phyloP scores from a whole-genome alignment of 225 moss, liverwort and hornwort species.

The Polytrichum formosum region DNA sequence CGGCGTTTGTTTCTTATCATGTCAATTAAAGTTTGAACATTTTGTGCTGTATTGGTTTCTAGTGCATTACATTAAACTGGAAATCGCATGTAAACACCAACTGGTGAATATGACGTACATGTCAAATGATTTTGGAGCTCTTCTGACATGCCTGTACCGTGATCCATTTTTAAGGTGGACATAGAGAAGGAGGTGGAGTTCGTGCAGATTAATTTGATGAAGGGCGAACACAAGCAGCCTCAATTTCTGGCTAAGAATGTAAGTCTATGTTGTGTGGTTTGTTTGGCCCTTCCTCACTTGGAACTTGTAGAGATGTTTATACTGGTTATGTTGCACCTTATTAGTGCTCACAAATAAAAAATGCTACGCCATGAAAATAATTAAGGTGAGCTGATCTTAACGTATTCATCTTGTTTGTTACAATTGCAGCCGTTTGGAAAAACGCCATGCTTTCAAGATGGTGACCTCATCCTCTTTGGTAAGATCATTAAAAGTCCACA shows the following conservation, averaged over 20 bases:
- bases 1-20: too few relatives aligned
- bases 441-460: slow-evolving; percentile 41
- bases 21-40: too few relatives aligned
- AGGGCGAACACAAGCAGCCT: slow-evolving; percentile 24
- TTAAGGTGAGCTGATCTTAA: not conserved
- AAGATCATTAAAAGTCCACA: too few relatives aligned
- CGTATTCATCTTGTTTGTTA: slow-evolving; percentile 2
- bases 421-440: slow-evolving; percentile 34
- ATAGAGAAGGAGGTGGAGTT: slow-evolving; percentile 28
- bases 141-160: slow-evolving; percentile 1
- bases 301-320: too few relatives aligned
- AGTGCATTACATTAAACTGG: too few relatives aligned
- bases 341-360: too few relatives aligned
- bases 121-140: not conserved
- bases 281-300: too few relatives aligned
- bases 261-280: not conserved
- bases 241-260: slow-evolving; percentile 41
- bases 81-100: not conserved
- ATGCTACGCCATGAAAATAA: too few relatives aligned
- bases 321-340: too few relatives aligned
- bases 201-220: slow-evolving; percentile 28
- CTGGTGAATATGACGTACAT: not conserved
- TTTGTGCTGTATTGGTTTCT: too few relatives aligned
- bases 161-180: slow-evolving; percentile 22
- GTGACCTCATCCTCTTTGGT: slow-evolving; percentile 37